phyloP scores from a whole-genome alignment of 139 green algal genomes.

The Coelastrella sp. region DNA sequence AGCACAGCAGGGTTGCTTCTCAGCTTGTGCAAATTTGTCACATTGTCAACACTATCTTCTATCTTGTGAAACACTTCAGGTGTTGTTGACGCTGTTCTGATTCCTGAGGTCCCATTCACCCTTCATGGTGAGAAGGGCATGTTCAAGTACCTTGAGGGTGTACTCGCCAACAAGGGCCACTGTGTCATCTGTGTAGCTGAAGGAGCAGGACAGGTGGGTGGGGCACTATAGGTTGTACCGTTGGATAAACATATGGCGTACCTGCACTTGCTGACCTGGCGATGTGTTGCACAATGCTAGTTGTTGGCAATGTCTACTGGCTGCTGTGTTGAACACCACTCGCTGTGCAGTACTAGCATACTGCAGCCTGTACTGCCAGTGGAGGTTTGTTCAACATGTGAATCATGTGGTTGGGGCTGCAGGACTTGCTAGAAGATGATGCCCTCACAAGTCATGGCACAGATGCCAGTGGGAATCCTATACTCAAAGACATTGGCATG shows the following conservation, averaged over 20 bases:
- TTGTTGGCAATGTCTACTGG: too few relatives aligned
- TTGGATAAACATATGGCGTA: too few relatives aligned
- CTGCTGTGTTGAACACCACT: too few relatives aligned
- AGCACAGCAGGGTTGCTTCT: too few relatives aligned
- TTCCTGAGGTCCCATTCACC: slow-evolving; percentile 95
- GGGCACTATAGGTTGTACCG: not conserved
- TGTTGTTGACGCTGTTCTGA: slow-evolving; percentile 92
- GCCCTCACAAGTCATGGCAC: slow-evolving; percentile 42
- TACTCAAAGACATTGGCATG: slow-evolving; percentile 70
- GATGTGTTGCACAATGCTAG: too few relatives aligned
- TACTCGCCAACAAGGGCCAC: slow-evolving; percentile 89
- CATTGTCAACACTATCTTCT: too few relatives aligned
- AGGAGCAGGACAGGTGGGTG: slow-evolving; percentile 72
- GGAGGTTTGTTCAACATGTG: too few relatives aligned
- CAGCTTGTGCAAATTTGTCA: too few relatives aligned
- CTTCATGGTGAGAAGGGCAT: slow-evolving; percentile 87
- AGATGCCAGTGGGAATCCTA: slow-evolving; percentile 78
- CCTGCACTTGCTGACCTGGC: too few relatives aligned
- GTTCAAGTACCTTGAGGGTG: slow-evolving; percentile 81
- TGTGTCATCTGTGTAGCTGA: slow-evolving; percentile 80
- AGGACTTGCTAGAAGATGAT: slow-evolving; percentile 71
- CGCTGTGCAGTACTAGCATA: too few relatives aligned
- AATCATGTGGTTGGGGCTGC: slow-evolving; percentile 25
- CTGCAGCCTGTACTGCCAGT: too few relatives aligned
- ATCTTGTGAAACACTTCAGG: slow-evolving; percentile 41